phyloP scores from a whole-genome alignment of 2,329 filamentous ascomycete species.

The Colletotrichum sp. region DNA sequence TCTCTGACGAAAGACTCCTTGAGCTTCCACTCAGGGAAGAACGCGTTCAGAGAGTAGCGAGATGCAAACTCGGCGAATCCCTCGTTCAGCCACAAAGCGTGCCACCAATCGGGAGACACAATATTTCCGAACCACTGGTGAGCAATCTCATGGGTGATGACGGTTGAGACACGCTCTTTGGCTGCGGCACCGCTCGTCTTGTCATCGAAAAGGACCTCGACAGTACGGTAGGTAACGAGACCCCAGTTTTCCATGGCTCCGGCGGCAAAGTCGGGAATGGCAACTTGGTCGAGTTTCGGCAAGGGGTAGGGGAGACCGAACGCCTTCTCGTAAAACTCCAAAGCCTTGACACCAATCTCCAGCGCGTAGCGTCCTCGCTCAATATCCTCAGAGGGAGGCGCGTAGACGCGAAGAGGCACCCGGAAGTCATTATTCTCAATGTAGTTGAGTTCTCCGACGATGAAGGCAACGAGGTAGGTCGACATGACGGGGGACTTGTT shows the following conservation, averaged over 20 bases:
- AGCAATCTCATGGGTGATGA: slow-evolving; percentile 94
- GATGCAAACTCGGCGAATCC: slow-evolving; percentile 69
- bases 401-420: slow-evolving; percentile 91
- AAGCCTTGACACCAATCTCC: slow-evolving; percentile 85
- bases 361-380: slow-evolving; percentile 91
- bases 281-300: slow-evolving; percentile 96
- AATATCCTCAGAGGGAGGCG: slow-evolving; percentile 87
- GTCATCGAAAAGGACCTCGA: slow-evolving; percentile 89
- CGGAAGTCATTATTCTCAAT: slow-evolving; percentile 93
- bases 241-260: slow-evolving; percentile 97
- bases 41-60: slow-evolving; percentile 83
- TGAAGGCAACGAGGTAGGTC: slow-evolving; percentile 92
- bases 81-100: slow-evolving; percentile 95
- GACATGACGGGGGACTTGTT: slow-evolving; percentile 94
- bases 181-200: slow-evolving; percentile 87
- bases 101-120: slow-evolving; percentile 99
- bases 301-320: slow-evolving; percentile 88
- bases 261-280: slow-evolving; percentile 93
- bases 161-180: slow-evolving; percentile 92
- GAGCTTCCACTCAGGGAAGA: slow-evolving; percentile 98
- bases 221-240: slow-evolving; percentile 91
- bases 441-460: slow-evolving; percentile 91
- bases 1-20: slow-evolving; percentile 96
- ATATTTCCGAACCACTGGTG: slow-evolving; percentile 99
- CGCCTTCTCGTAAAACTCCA: slow-evolving; percentile 94